Evolutionary conservation across 352 stramenopile genomes (phyloP).

Genomic region (Globisporangium echinulatum): DNA sequence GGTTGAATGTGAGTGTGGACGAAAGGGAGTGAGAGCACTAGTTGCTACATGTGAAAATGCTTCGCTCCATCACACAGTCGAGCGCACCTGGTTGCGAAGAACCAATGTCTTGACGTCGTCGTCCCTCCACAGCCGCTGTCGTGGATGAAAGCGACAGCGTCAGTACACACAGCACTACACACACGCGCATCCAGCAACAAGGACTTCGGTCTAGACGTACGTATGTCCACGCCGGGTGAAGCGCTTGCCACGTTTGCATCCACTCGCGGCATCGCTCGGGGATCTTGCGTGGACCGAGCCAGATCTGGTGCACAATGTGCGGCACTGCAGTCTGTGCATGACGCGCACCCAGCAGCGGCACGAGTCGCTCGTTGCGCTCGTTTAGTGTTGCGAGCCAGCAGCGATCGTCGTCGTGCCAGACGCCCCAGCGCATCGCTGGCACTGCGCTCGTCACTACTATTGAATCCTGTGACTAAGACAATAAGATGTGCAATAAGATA

Average conservation of each 20-base stretch:
- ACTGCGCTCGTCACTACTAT: neutral
- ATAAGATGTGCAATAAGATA: neutral
- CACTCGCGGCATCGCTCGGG: constrained; percentile 23
- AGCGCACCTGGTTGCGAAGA: constrained; percentile 28
- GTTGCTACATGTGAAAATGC: neutral
- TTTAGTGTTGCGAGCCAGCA: constrained; percentile 21
- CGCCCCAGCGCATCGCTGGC: constrained; percentile 17
- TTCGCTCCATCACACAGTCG: neutral
- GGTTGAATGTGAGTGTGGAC: no score
- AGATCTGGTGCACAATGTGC: constrained; percentile 65
- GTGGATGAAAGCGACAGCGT: neutral
- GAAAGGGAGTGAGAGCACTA: neutral
- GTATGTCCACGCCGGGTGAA: constrained; percentile 32
- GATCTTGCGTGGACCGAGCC: constrained; percentile 35
- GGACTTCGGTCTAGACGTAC: constrained; percentile 7
- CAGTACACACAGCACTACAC: neutral
- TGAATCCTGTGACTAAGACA: neutral
- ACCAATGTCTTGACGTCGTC: constrained; percentile 19
- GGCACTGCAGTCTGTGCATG: neutral
- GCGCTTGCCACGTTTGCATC: constrained; percentile 36
- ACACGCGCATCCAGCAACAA: no score
- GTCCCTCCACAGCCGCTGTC: constrained; percentile 47
- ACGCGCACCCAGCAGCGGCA: neutral
- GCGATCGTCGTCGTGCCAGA: constrained; percentile 25
- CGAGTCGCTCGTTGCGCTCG: constrained; percentile 12